Conservation (phyloP, 2,329 filamentous ascomycete species). For the Microdochium bolleyi region DNA sequence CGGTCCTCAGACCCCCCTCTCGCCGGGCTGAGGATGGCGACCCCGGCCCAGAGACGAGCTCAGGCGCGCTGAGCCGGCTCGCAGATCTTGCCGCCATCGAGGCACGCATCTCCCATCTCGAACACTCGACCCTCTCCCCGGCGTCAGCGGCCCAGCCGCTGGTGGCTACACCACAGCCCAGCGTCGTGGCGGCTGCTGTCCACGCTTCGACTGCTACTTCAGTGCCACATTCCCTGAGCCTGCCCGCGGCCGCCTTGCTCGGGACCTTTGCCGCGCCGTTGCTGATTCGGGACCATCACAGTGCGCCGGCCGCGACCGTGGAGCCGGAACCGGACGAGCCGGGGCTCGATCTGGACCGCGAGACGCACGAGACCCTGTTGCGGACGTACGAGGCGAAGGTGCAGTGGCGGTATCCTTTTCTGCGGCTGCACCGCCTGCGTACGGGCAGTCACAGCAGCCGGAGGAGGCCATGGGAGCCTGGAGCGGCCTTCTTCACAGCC, state of each 20-base stretch:
- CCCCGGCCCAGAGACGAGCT: neutral
- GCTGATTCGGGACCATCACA: neutral
- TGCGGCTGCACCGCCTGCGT: slow-evolving; percentile 4
- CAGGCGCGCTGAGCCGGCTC: neutral
- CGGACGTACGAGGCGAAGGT: slow-evolving; percentile 15
- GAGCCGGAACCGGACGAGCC: neutral
- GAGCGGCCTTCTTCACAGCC: slow-evolving; percentile 18
- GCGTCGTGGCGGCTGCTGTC: neutral
- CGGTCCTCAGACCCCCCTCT: neutral
- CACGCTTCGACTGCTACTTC: neutral
- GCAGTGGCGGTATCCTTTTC: slow-evolving; percentile 17
- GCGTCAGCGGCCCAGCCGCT: neutral
- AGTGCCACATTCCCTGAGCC: neutral
- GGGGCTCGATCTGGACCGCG: neutral
- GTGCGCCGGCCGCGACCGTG: neutral
- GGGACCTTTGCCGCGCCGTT: neutral
- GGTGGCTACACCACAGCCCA: neutral
- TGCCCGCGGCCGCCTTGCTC: neutral
- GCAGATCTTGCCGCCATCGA: neutral
- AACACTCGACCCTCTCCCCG: neutral
- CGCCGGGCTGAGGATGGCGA: neutral
- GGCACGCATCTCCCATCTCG: neutral
- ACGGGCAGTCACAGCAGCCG: slow-evolving; percentile 5
- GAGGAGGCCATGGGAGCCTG: slow-evolving; percentile 4
- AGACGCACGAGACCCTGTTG: slow-evolving; percentile 12